Base-by-base conservation (phyloP, 345 rosid species). In the Erysimum cheiranthoides region DNA sequence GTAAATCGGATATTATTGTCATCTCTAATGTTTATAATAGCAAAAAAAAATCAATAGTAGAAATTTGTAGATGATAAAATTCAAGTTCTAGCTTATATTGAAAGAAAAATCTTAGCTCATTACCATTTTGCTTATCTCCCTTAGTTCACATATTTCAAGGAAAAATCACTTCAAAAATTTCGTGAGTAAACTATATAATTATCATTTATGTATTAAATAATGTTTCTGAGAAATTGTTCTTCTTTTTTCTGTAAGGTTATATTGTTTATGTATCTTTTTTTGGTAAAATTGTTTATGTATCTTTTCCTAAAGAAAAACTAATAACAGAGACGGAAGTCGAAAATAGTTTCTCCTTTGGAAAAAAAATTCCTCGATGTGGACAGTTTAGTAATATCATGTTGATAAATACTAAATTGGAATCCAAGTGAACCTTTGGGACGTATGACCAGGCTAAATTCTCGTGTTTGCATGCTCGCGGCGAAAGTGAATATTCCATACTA, bases 381-480 rank as follows among this genome's bases (percentile, higher is more conserved):
- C 52, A 68, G 61, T 71, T 40, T 10, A 61, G 39, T 47, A 61
- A 21, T 70, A 16, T 49, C 60, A 51, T 68, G 2, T 75, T 67
- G 9, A 51, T 61, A 61, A 42, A 52, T 59, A 68, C 36, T 31
- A 42, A 61, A 68, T 25, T 42, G 58, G 74, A 76, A 61, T 69
- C 50, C 34, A 76, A 61, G 63, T 75, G 87, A 84, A 76, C 92
- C 84, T 79, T 87, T 84, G 94, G 87, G 86, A 90, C 70, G 84
- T 77, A 77, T 76, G 79, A 79, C 28, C 79, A 78, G 96, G 59
- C 84, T 61, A 28, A 43, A 34, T 59, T 32, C 52, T 38, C 42
- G 63, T 64, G 45, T 60, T 27, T 34, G 63, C 61, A 65, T 47
- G 74, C 83, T 74, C 86, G 96, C 89, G 94, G 96, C 96, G 89